Evolutionary conservation across 2,329 filamentous ascomycete genomes (phyloP).

Genomic region (Monilinia fructigena): DNA sequence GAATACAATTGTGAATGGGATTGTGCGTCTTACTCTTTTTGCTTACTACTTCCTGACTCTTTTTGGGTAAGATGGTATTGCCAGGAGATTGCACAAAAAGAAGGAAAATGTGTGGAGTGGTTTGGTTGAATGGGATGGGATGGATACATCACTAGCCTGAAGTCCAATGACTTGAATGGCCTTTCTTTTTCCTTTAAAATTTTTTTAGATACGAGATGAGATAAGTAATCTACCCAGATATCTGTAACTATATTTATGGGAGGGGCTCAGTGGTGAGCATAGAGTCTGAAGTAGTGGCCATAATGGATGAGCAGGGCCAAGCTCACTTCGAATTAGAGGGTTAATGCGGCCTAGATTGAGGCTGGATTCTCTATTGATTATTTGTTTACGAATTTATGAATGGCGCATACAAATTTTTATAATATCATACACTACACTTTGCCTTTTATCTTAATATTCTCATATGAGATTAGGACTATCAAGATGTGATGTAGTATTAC

Average conservation of each 20-base stretch:
- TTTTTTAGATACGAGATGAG: neutral
- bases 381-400: neutral
- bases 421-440: neutral
- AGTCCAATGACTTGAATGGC: neutral
- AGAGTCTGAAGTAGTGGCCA: neutral
- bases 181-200: neutral
- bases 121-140: neutral
- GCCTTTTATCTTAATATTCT: no score
- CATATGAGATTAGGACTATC: no score
- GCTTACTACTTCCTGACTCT: neutral
- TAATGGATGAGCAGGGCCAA: neutral
- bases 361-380: neutral
- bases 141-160: neutral
- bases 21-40: neutral
- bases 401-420: neutral
- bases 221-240: neutral
- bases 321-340: neutral
- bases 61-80: neutral
- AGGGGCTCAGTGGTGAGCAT: neutral
- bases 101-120: neutral
- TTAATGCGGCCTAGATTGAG: constrained; percentile 1
- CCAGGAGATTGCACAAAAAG: neutral
- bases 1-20: neutral
- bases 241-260: neutral
- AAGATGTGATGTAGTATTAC: neutral